A percentile compares a stretch with the other conserved stretches of the same genome.
These are phyloP conservation scores for Fagopyrum tataricum DNA, from an alignment of 148 eudicot species.

Conservation along the genomic window DNA sequence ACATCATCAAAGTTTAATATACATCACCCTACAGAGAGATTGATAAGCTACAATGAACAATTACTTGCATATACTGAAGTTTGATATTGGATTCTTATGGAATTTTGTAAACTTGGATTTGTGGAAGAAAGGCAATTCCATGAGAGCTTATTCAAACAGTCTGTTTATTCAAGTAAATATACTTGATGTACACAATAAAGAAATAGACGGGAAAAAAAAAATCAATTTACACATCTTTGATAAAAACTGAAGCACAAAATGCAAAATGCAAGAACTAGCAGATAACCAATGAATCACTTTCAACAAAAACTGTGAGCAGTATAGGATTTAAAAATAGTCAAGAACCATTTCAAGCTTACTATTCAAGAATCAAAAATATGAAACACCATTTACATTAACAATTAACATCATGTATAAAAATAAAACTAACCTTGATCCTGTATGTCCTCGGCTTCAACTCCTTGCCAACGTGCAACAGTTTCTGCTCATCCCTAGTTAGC, in stretches of 20 bases:
- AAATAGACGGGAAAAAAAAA: background rate
- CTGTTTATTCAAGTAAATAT: background rate
- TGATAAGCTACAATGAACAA: background rate
- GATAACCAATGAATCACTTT: background rate
- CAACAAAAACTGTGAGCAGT: background rate
- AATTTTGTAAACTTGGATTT: background rate
- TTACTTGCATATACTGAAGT: background rate
- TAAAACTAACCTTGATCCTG: constrained; percentile 67
- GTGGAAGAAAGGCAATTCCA: background rate
- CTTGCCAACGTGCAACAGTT: constrained; percentile 65
- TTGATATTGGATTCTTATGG: background rate
- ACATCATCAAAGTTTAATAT: background rate
- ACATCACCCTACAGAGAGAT: background rate
- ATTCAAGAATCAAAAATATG: background rate
- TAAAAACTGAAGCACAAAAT: background rate
- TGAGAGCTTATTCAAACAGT: constrained; percentile 6
- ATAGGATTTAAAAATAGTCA: background rate
- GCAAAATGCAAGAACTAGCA: background rate
- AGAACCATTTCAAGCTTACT: background rate
- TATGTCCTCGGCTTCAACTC: constrained; percentile 94
- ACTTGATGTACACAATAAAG: background rate
- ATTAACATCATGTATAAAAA: background rate
- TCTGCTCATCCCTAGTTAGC: constrained; percentile 84
- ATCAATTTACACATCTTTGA: background rate
- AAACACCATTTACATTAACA: constrained; percentile 4